Conservation (phyloP, 331 rosid genomes). For the Prunus yedoensis region DNA sequence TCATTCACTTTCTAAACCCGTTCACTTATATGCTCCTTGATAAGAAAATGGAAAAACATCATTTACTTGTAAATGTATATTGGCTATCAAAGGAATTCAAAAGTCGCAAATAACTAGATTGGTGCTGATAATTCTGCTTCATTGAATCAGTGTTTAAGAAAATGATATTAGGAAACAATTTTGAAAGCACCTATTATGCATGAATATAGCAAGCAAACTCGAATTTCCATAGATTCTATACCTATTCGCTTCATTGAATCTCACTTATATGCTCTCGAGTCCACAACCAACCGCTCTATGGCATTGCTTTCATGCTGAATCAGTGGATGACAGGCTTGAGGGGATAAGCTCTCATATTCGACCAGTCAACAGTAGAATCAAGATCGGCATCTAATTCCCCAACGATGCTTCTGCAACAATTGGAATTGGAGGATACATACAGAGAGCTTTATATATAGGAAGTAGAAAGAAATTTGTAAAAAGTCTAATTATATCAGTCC, state of each 20-base stretch:
- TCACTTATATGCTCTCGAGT: not conserved
- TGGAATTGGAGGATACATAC: slow-evolving; percentile 17
- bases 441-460: not conserved
- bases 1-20: too few species aligned
- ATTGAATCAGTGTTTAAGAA: not conserved
- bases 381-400: slow-evolving; percentile 96
- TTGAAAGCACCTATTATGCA: not conserved
- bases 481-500: not conserved
- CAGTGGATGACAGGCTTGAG: slow-evolving; percentile 85
- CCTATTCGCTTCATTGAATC: not conserved
- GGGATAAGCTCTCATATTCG: slow-evolving; percentile 84
- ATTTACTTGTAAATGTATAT: not conserved
- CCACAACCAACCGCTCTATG: slow-evolving; percentile 5
- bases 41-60: too few species aligned
- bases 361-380: slow-evolving; percentile 79
- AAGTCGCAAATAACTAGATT: not conserved
- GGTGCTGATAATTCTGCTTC: not conserved
- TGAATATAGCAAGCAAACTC: not conserved
- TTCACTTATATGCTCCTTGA: too few species aligned
- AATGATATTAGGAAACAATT: slow-evolving; percentile 3
- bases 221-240: not conserved
- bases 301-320: slow-evolving; percentile 8
- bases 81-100: not conserved
- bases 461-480: not conserved
- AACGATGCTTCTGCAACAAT: slow-evolving; percentile 81